These are phyloP conservation scores for Blastobotrys ciferrii DNA, from an alignment of 1,139 yeast genomes.

Conservation along the genomic window DNA sequence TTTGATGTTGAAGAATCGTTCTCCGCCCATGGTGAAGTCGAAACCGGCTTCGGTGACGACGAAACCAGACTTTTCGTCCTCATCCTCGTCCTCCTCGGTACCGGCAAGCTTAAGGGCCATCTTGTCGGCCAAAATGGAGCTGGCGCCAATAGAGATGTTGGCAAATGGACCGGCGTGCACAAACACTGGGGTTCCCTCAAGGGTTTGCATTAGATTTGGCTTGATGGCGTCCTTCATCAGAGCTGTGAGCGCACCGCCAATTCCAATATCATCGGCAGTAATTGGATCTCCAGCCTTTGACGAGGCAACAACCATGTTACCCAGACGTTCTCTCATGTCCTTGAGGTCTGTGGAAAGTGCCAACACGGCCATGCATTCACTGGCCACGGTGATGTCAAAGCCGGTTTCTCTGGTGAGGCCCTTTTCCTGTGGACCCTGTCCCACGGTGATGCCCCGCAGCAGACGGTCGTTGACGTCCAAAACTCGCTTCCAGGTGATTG, in stretches of 20 bases:
- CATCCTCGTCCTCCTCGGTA: conserved; percentile 52
- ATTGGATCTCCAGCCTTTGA: conserved; percentile 81
- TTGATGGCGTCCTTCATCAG: conserved; percentile 94
- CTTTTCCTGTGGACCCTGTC: conserved; percentile 93
- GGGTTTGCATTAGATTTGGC: conserved; percentile 96
- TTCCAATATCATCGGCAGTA: conserved; percentile 94
- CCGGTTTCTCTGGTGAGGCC: conserved; percentile 89
- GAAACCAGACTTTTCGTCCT: conserved; percentile 73
- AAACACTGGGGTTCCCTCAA: conserved; percentile 97
- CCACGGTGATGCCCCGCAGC: conserved; percentile 86
- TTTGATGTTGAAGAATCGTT: conserved; percentile 93
- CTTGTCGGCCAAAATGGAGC: conserved; percentile 91
- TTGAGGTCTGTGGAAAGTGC: conserved; percentile 81
- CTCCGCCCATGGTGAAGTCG: conserved; percentile 99
- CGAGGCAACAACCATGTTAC: conserved; percentile 87
- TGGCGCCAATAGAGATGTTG: conserved; percentile 94
- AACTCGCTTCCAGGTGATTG: conserved; percentile 96
- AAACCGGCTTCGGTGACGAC: conserved; percentile 98
- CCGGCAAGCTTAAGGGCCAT: conserved; percentile 93
- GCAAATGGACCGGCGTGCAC: conserved; percentile 99
- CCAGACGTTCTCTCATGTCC: conserved; percentile 89
- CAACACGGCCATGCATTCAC: conserved; percentile 96
- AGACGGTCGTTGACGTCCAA: conserved; percentile 95
- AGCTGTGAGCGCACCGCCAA: conserved; percentile 97
- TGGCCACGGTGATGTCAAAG: conserved; percentile 94